Base-by-base conservation (phyloP, 2,329 filamentous ascomycete genomes). In the Aspergillus sp. region DNA sequence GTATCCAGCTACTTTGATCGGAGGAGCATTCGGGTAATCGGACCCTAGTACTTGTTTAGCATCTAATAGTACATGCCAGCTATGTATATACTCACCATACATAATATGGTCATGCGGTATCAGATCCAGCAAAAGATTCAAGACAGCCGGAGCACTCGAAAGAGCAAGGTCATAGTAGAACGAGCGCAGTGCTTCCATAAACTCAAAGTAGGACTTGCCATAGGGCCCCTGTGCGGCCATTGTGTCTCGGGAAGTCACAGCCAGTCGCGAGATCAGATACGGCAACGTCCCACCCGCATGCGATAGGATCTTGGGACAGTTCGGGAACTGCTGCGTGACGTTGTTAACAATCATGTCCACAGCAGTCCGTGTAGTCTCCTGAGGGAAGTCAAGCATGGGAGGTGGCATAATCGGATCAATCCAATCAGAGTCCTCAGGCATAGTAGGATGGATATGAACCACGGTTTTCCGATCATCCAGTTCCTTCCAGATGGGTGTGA, bases 221-320 rank as follows among this genome's bases (percentile, higher is more conserved):
- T 60, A 52, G 5, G 49, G 39, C 7, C 43, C 61, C 15, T 54
- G 30, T n/a, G 54, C 41, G 2, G 58, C 48, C 17, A 55, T 49
- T 0, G 54, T 54, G 13, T 52, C 58, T 3, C 48, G 15, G 43
- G 63, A 59, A 0, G 63, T 60, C 4, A 51, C 60, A 10, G 76
- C 71, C 0, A 71, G 60, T 0, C 80, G 73, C 1, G 67, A 58
- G 12, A 76, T 68, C 0, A 84, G 62, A 57, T 72, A 80, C 0
- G 81, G 80, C 2, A 83, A 67, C 0, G 79, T 78, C 0, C 81
- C 81, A 1, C 81, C 82, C 0, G 76, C 80, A 63, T 83, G 80
- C 0, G 77, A 77, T 1, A 84, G 72, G 51, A 84, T 82, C 56
- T 83, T 72, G 57, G 80, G 82, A 67, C 72, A 76, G 54, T 75